Percentiles rank a stretch among this genome's conserved stretches.
phyloP scores from a whole-genome alignment of 2,329 filamentous ascomycete genomes.

The Trichophyton simii region DNA sequence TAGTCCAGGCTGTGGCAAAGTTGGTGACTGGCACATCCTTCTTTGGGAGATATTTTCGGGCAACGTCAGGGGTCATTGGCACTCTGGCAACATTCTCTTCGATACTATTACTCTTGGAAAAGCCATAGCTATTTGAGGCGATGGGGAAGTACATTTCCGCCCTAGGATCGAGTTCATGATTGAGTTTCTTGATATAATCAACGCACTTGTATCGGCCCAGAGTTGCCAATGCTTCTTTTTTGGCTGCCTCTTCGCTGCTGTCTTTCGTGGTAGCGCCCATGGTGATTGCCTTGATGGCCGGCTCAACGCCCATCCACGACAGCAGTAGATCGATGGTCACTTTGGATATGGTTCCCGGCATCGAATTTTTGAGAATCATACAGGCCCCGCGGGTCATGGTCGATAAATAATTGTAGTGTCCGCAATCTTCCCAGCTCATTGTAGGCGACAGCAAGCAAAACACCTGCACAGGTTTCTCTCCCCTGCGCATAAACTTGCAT shows the following conservation, averaged over 20 bases:
- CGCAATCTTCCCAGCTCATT: constrained; percentile 15
- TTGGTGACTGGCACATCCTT: constrained; percentile 18
- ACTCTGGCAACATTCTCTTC: background rate
- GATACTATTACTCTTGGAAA: background rate
- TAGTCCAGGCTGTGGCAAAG: constrained; percentile 28
- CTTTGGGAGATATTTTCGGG: constrained; percentile 24
- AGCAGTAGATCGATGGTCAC: constrained; percentile 33
- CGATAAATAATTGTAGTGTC: constrained; percentile 33
- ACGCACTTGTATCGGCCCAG: background rate
- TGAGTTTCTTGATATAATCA: background rate
- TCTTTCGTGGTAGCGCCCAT: constrained; percentile 10
- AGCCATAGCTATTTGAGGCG: background rate
- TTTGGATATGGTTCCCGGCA: constrained; percentile 27
- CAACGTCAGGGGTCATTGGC: background rate
- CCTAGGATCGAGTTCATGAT: background rate
- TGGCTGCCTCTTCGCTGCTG: too few species aligned
- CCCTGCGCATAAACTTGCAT: constrained; percentile 23
- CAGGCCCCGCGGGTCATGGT: constrained; percentile 33
- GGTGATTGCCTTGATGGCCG: constrained; percentile 12
- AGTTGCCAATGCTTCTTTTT: background rate
- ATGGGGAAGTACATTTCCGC: background rate
- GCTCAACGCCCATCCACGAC: constrained; percentile 33
- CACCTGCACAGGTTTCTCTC: constrained; percentile 33
- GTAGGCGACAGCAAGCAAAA: constrained; percentile 31
- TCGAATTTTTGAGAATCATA: constrained; percentile 21